Percentiles rank a stretch among this genome's conserved stretches.
Conservation (phyloP, 169 alveolate genomes). For the Cryptosporidium bovis region DNA sequence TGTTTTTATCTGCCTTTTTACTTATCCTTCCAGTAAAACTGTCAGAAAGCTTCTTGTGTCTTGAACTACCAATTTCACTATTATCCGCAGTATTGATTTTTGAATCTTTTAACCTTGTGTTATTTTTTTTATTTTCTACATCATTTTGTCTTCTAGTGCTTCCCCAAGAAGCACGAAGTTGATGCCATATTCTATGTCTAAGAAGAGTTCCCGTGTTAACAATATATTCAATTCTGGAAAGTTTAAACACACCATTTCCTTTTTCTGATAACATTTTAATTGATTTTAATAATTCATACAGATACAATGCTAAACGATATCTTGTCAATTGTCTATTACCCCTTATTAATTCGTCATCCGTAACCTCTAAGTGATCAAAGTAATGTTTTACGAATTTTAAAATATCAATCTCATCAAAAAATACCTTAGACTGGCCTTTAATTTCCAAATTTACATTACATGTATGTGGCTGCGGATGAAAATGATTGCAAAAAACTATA, state of each 20-base stretch:
- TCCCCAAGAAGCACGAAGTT: conserved; percentile 69
- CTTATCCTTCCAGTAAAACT: not conserved
- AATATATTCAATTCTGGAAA: conserved; percentile 68
- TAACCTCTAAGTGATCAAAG: conserved; percentile 35
- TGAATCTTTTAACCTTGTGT: not conserved
- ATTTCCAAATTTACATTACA: conserved; percentile 55
- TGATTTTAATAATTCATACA: conserved; percentile 39
- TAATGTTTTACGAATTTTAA: conserved; percentile 46
- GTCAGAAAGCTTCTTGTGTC: conserved; percentile 44
- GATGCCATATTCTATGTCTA: conserved; percentile 72
- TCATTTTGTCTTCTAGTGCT: conserved; percentile 6
- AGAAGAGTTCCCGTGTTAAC: conserved; percentile 69
- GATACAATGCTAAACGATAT: conserved; percentile 43
- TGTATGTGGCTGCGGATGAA: conserved; percentile 72
- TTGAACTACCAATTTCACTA: not conserved
- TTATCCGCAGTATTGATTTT: not conserved
- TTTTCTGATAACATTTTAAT: conserved; percentile 61
- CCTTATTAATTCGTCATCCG: conserved; percentile 60
- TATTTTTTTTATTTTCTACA: conserved; percentile 4
- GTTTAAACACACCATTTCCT: conserved; percentile 57
- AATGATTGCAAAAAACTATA: conserved; percentile 64
- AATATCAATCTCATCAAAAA: conserved; percentile 61
- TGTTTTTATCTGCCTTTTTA: not conserved
- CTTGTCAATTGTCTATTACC: conserved; percentile 62
- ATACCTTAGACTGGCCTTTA: conserved; percentile 71